Evolutionary conservation across 148 eudicot genomes (phyloP).

Genomic region (Beta vulgaris): DNA sequence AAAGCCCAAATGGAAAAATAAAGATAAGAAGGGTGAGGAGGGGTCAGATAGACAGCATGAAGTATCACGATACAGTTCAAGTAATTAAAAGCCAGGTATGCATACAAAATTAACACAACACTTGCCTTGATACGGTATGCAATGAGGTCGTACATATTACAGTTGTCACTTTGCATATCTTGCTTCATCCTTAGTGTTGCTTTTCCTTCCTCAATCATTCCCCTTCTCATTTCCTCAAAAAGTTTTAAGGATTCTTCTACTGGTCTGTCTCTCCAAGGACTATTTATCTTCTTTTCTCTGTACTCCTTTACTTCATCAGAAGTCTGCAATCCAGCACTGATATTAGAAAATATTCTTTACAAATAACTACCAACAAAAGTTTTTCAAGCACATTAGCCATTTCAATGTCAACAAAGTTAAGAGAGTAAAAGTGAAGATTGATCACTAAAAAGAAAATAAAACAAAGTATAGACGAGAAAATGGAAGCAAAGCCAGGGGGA

Average conservation of each 20-base stretch:
- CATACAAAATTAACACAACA: neutral
- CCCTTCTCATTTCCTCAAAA: slow-evolving; percentile 88
- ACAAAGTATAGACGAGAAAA: neutral
- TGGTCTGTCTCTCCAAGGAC: slow-evolving; percentile 98
- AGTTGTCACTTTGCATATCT: slow-evolving; percentile 93
- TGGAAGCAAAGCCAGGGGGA: neutral
- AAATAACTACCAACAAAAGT: neutral
- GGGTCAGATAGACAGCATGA: neutral
- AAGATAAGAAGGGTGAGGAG: neutral
- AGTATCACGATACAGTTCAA: neutral
- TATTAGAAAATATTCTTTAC: neutral
- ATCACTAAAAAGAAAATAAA: neutral
- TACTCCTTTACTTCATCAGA: slow-evolving; percentile 84
- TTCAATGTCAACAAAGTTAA: neutral
- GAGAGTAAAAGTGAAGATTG: neutral
- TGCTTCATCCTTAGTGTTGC: slow-evolving; percentile 98
- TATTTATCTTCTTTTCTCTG: slow-evolving; percentile 86
- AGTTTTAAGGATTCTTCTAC: slow-evolving; percentile 70
- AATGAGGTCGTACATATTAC: slow-evolving; percentile 94
- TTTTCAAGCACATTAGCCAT: neutral
- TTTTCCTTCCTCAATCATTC: slow-evolving; percentile 93
- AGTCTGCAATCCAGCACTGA: slow-evolving; percentile 42
- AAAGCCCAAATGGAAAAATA: neutral
- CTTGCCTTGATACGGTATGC: slow-evolving; percentile 98
- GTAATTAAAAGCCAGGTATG: neutral